These are phyloP conservation scores for Cinnamomum chago DNA, from an alignment of 164 flowering plant genomes.

Conservation along the genomic window DNA sequence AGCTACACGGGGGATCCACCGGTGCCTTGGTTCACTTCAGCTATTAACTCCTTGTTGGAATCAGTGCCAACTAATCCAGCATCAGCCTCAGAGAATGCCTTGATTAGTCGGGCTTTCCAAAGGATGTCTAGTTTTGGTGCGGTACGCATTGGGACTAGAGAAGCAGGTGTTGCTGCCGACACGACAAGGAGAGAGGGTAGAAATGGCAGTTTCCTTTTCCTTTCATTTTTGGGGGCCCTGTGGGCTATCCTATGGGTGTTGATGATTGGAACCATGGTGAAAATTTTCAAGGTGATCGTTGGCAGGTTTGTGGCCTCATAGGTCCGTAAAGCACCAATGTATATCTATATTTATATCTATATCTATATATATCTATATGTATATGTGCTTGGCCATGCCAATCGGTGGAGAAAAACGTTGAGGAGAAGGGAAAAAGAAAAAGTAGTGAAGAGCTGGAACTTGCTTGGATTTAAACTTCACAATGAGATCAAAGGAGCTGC, in stretches of 20 bases:
- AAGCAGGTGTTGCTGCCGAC: conserved; percentile 23
- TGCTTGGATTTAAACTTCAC: too few relatives aligned
- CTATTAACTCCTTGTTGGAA: conserved; percentile 66
- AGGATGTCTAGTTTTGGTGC: conserved; percentile 83
- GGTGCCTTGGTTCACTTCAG: conserved; percentile 49
- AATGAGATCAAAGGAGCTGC: too few relatives aligned
- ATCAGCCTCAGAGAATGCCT: conserved; percentile 68
- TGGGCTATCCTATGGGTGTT: conserved; percentile 28
- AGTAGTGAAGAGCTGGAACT: too few relatives aligned
- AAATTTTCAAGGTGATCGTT: conserved; percentile 15
- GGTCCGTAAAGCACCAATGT: too few relatives aligned
- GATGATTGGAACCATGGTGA: conserved; percentile 20
- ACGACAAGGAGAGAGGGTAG: conserved; percentile 22
- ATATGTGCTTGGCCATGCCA: too few relatives aligned
- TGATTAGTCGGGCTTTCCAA: conserved; percentile 60
- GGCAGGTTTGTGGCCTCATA: conserved; percentile 21
- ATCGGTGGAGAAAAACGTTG: too few relatives aligned
- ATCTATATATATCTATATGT: too few relatives aligned
- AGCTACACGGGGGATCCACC: conserved; percentile 21
- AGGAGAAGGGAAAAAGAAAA: too few relatives aligned
- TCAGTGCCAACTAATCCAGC: conserved; percentile 90
- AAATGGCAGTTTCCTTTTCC: conserved; percentile 20
- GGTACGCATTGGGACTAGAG: conserved; percentile 32
- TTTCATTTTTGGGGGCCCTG: conserved; percentile 21
- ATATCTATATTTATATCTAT: too few relatives aligned